phyloP scores from a whole-genome alignment of 2,329 filamentous ascomycete species.

The Emmonsia crescens region DNA sequence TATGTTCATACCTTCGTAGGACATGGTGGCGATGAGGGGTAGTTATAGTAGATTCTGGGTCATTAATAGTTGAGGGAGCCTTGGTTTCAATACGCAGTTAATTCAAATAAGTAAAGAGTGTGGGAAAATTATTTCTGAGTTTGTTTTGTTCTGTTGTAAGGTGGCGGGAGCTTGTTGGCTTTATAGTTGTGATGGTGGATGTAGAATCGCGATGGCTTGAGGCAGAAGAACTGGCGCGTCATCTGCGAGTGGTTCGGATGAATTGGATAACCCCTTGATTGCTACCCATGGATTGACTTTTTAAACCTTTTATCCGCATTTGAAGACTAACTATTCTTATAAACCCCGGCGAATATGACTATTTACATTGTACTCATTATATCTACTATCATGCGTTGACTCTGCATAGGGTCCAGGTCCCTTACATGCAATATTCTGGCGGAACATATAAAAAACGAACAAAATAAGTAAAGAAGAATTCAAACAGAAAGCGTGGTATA shows the following conservation, averaged over 20 bases:
- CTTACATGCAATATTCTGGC: no score
- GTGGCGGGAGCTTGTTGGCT: conserved; percentile 1
- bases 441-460: background rate
- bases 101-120: background rate
- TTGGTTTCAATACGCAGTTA: background rate
- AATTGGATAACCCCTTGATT: background rate
- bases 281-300: background rate
- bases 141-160: background rate
- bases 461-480: background rate
- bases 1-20: conserved; percentile 3
- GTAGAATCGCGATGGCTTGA: background rate
- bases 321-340: no score
- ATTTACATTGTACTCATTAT: no score
- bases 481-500: background rate
- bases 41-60: background rate
- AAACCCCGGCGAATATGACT: no score
- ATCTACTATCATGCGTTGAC: no score
- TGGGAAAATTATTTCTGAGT: background rate
- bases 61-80: background rate
- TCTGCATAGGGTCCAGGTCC: no score
- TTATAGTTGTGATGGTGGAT: conserved; percentile 5
- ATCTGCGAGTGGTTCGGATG: background rate
- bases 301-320: no score
- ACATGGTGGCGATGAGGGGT: background rate
- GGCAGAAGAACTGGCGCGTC: conserved; percentile 7